These are phyloP conservation scores for Nigrograna mackinnonii DNA, from an alignment of 2,329 filamentous ascomycete species.

Conservation along the genomic window DNA sequence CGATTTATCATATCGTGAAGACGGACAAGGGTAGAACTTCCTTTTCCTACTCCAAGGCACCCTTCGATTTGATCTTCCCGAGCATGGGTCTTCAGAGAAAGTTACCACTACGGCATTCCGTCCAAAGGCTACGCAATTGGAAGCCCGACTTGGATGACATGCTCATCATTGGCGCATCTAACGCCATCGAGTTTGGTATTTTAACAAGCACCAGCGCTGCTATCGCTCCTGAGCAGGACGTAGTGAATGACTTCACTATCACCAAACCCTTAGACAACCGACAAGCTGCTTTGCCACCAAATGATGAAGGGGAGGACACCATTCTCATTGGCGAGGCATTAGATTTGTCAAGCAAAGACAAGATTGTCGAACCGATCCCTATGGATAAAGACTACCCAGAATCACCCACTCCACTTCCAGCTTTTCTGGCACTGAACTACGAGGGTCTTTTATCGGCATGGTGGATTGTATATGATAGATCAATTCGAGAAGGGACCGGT, in stretches of 20 bases:
- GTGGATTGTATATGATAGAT: constrained; percentile 92
- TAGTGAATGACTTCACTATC: constrained; percentile 72
- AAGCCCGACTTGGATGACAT: constrained; percentile 79
- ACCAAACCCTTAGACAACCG: constrained; percentile 75
- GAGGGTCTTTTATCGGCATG: constrained; percentile 83
- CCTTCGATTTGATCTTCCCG: constrained; percentile 51
- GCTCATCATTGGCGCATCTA: constrained; percentile 80
- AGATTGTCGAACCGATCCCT: constrained; percentile 75
- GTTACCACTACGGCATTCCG: constrained; percentile 73
- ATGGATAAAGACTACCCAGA: constrained; percentile 76
- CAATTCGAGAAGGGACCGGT: constrained; percentile 72
- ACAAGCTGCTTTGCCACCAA: constrained; percentile 65
- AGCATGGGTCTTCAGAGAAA: constrained; percentile 57
- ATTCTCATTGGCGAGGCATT: constrained; percentile 77
- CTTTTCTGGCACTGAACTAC: constrained; percentile 82
- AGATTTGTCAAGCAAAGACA: constrained; percentile 83
- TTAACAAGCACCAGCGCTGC: constrained; percentile 73
- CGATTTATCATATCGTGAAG: constrained; percentile 79
- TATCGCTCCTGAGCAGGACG: constrained; percentile 63
- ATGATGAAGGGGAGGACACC: constrained; percentile 64
- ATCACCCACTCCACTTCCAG: constrained; percentile 80
- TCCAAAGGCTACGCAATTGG: constrained; percentile 78
- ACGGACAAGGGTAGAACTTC: constrained; percentile 61
- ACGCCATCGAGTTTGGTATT: constrained; percentile 76
- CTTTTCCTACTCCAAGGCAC: constrained; percentile 75